Conservation (phyloP, 768 basidiomycete genomes). For the Boletus edulis region DNA sequence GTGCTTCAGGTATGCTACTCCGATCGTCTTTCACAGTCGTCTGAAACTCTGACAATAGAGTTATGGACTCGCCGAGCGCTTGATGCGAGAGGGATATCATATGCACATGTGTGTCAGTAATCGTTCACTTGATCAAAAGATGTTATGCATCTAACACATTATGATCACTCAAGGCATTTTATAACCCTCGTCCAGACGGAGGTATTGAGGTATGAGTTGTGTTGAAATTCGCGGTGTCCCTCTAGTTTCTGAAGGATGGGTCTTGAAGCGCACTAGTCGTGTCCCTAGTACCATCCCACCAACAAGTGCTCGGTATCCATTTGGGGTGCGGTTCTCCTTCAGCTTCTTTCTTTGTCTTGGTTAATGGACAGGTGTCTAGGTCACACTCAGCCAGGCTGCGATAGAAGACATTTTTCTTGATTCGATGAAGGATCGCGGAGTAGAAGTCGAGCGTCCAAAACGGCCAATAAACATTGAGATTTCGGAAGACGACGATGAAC, state of each 20-base stretch:
- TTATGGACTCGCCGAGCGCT: too few species aligned
- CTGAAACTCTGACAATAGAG: too few species aligned
- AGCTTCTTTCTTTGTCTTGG: neutral
- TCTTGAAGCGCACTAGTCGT: neutral
- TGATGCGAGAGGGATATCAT: too few species aligned
- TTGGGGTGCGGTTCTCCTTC: neutral
- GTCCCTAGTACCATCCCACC: neutral
- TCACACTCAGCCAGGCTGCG: neutral
- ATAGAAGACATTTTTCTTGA: neutral
- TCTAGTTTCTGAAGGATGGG: neutral
- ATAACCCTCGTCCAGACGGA: neutral
- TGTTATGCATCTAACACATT: too few species aligned
- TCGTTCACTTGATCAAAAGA: too few species aligned
- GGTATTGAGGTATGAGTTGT: neutral
- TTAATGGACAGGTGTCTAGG: neutral
- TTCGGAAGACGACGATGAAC: neutral
- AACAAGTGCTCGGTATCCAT: neutral
- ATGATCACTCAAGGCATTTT: too few species aligned
- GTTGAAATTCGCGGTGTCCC: neutral
- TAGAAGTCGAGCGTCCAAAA: neutral
- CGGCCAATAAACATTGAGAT: neutral
- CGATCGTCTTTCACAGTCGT: too few species aligned
- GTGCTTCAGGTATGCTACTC: too few species aligned
- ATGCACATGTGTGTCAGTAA: too few species aligned
- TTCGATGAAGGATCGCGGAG: neutral